Evolutionary conservation across 1,139 yeast genomes (phyloP), one percentile per base, ranked within the genome.

Genomic region (Tardiomyces depauwii): DNA sequence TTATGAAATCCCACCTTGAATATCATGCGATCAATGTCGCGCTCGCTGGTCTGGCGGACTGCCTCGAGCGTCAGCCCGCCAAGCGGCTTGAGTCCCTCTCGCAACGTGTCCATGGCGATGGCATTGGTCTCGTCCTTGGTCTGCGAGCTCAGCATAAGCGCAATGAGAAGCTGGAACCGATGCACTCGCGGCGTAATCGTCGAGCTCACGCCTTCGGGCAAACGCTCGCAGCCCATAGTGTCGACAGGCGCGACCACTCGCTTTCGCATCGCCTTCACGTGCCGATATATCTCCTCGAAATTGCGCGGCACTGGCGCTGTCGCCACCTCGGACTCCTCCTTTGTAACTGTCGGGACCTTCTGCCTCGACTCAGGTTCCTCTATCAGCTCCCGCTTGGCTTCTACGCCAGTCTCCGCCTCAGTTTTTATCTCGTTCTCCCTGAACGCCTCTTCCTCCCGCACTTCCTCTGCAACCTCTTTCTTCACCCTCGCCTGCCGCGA

Each of bases 81-180:
- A 11, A 44, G 48, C 4, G 45, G 42, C 18, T 53, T 40, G 38
- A 67, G 47, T 12, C 57, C 62, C 48, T 58, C 53, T 43, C 86
- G 80, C 51, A 89, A 65, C 19, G 66, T 71, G 30, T 64, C 64
- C 81, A 89, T 82, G 1, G 94, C 95, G 41, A 72, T 73, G 45
- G 73, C 84, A 53, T 85, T 89, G 33, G 81, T 78, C 59, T 86
- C 95, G 62, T 91, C 98, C 58, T 84, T 87, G 1, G 97, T 91
- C 57, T 89, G 97, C 0, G 96, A 77, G 13, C 95, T 85, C 32
- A 91, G 74, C 91, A 89, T 85, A 46, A 89, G 70, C 2, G 95
- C 80, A 0, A 87, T 71, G 41, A 89, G 67, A 38, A 86, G 68
- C 62, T 88, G 96, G 59, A 81, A 82, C 44, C 96, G 68, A 56